Evolutionary conservation across 345 rosid species (phyloP), one percentile per base, ranked within the genome.

Genomic region (Streptanthus diversifolius): DNA sequence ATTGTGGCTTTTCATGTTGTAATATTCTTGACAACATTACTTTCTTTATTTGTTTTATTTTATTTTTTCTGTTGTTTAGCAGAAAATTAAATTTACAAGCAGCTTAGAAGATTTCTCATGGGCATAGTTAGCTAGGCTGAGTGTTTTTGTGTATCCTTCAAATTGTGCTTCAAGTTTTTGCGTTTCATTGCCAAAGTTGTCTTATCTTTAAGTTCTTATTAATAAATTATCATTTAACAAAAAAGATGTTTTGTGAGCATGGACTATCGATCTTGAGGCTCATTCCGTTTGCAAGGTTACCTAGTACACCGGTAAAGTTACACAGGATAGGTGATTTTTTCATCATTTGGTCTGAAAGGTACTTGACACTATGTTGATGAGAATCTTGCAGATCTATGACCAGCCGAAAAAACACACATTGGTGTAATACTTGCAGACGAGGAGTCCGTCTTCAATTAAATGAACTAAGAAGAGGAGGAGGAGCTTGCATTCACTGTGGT

Each of bases 381-480:
- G 44, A 21, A 62, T 30, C 24, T 63, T 1, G 57, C 44, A 67
- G 79, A 43, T 60, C 35, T 4, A 75, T 75, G 79, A 54, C 43
- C 44, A 75, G 59, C 8, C 65, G 75, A 15, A 68, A 21, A 61
- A 75, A 44, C 29, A 75, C 79, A 69, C 75, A 75, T 44, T 75
- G 79, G 79, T 75, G 79, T 35, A 35, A 21, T n/a, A 69, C 59
- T 43, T 68, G 79, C 6, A 53, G 79, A 54, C 19, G 75, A 68
- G 78, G 73, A 66, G 30, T 58, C 5, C 55, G 35, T 59, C 54
- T 59, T 48, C 53, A 22, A 41, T 54, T 58, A 57, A 61, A 56
- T 27, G 74, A 13, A 45, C 29, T 4, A 40, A 68, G 69, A 40
- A 68, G 69, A 68, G 63, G 37, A 68, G 63, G 37, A 72, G 76